Conservation (phyloP, 2,329 filamentous ascomycete genomes). For the Chaetoscypha palmicola region DNA sequence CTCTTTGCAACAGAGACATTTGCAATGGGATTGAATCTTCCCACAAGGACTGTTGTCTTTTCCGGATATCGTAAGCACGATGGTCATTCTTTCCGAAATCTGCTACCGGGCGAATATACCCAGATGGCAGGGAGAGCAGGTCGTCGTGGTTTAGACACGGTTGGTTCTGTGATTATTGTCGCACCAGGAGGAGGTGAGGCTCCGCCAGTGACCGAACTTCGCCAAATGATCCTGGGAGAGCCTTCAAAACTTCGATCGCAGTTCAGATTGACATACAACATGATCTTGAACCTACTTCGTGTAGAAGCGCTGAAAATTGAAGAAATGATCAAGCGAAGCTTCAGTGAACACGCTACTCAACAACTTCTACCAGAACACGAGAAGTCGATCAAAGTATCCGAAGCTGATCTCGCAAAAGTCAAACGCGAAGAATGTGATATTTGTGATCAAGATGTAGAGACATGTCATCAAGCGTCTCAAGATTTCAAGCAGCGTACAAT, state of each 20-base stretch:
- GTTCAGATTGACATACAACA: slow-evolving; percentile 97
- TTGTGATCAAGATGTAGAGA: slow-evolving; percentile 74
- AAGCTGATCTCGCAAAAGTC: slow-evolving; percentile 84
- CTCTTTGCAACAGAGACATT: slow-evolving; percentile 98
- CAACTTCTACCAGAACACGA: slow-evolving; percentile 91
- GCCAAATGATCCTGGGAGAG: slow-evolving; percentile 92
- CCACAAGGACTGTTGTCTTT: slow-evolving; percentile 93
- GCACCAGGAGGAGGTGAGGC: slow-evolving; percentile 75
- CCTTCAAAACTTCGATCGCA: slow-evolving; percentile 93
- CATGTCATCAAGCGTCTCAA: slow-evolving; percentile 75
- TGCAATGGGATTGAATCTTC: slow-evolving; percentile 94
- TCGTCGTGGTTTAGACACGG: slow-evolving; percentile 82
- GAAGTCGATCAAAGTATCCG: slow-evolving; percentile 84
- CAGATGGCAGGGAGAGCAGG: slow-evolving; percentile 97
- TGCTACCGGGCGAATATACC: slow-evolving; percentile 92
- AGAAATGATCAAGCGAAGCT: slow-evolving; percentile 99
- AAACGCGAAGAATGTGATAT: slow-evolving; percentile 76
- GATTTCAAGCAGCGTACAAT: slow-evolving; percentile 72
- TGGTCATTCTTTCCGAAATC: slow-evolving; percentile 81
- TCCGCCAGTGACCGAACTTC: slow-evolving; percentile 72
- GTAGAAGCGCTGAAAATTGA: slow-evolving; percentile 98
- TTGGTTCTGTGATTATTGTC: slow-evolving; percentile 92
- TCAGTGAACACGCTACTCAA: slow-evolving; percentile 96
- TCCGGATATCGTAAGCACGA: slow-evolving; percentile 97
- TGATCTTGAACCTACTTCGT: slow-evolving; percentile 92